Base-by-base conservation (phyloP, 2,329 filamentous ascomycete species). In the Capronia coronata region DNA sequence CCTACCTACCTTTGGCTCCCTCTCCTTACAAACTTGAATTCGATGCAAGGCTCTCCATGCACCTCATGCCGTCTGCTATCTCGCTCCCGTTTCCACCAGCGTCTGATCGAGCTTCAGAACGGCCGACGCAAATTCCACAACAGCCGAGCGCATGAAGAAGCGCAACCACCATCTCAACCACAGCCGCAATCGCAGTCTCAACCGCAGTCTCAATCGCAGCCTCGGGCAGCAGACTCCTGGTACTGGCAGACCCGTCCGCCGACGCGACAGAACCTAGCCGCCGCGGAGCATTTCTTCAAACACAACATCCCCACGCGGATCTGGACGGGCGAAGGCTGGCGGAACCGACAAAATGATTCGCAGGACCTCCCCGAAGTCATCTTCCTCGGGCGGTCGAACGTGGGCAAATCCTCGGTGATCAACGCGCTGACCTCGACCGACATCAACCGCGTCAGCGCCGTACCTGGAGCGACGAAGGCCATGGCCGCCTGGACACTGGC, bases 341-440 rank as follows among this genome's bases (percentile, higher is more conserved):
- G 77, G 57, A 68, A 70, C 2, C 77, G 83, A 51, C 59, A 65
- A 32, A 61, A 62, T 10, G 63, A 69, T 53, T 46, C 47, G 7
- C 46, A 55, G 8, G 62, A 71, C 1, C 67, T 76, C 23, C 79
- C 80, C 1, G 79, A 84, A 68, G 74, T 84, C 11, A 78, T 77
- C 34, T 84, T 87, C 61, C 71, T 87, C 2, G 83, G 83, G 14
- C 75, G 83, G 40, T 82, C 77, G 32, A 87, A 87, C 61, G 83
- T 84, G 4, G 83, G 83, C 46, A 87, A 87, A 67, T 80, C 76
- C 46, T 78, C 75, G 1, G 62, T 87, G 3, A 69, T 87, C 21
- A 87, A 87, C 62, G 77, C 79, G 2, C 67, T 87, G 7, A 73
- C 84, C 64, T 62, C 30, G 21, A 23, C 29, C 4, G 39, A 55